Base-by-base conservation (phyloP, 2,329 filamentous ascomycete genomes). In the Xenoacremonium recifei region DNA sequence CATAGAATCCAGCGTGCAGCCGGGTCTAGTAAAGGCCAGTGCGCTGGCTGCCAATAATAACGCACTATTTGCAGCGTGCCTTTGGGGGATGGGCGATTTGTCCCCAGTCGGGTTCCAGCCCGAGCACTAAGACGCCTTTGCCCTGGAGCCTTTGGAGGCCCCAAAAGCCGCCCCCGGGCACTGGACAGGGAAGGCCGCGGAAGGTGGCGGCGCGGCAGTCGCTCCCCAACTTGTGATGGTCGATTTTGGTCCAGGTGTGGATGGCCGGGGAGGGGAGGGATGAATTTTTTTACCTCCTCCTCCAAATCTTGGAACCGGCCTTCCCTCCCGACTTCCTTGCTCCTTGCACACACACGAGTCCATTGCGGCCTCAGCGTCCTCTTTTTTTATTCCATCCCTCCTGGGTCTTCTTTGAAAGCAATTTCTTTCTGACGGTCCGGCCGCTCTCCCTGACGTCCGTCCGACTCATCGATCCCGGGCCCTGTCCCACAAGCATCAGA, bases 191-290 rank as follows among this genome's bases (percentile, higher is more conserved):
- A 30, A 47, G 35, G 41, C 44, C 40, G 45, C 41, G 45, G 45
- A 44, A 41, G 45, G 40, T 47, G 29, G 19, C 18, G n/a, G n/a
- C n/a, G n/a, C n/a, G 23, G 43, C 31, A 11, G 12, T 15, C 19
- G 31, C 19, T 37, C 31, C 38, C 29, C 38, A 29, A 47, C 54
- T 48, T 57, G 52, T 57, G 48, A 56, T 42, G 40, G 45, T 37
- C 46, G 33, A 23, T 32, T 37, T 35, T 18, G 19, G 15, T 40
- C 32, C 42, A 31, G 39, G 47, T 44, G n/a, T n/a, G n/a, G n/a
- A n/a, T n/a, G 7, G 7, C 23, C 13, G 13, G 23, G 23, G 23
- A 27, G 23, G 23, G 23, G 10, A 32, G 9, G 23, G 29, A 6
- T 32, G 6, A 32, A 11, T 32, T 32, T 32, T 32, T 32, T 16